Conservation (phyloP, 1,139 yeast genomes). For the Lodderomyces metapsilosis region DNA sequence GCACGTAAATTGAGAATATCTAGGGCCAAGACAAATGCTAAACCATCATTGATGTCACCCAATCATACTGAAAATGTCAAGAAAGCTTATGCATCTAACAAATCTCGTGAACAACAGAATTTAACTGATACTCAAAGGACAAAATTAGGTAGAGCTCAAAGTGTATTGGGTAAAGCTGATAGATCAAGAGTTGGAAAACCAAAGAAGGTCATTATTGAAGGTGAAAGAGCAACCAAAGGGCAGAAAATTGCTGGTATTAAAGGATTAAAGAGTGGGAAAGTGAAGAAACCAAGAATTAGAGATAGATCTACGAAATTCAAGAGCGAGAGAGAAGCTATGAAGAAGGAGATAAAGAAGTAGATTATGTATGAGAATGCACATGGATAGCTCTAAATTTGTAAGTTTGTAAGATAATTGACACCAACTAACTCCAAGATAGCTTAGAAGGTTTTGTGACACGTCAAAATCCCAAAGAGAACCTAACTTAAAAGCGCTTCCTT, state of each 20-base stretch:
- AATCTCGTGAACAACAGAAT: slow-evolving; percentile 18
- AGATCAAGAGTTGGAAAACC: slow-evolving; percentile 59
- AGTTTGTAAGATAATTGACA: too few relatives aligned
- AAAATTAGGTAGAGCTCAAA: slow-evolving; percentile 74
- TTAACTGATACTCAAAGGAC: slow-evolving; percentile 69
- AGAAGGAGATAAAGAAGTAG: slow-evolving; percentile 14
- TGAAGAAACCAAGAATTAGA: slow-evolving; percentile 67
- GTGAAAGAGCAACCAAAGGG: slow-evolving; percentile 77
- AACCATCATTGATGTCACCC: slow-evolving; percentile 46
- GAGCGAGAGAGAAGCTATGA: slow-evolving; percentile 31
- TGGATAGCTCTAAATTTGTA: too few relatives aligned
- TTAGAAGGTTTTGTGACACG: too few relatives aligned
- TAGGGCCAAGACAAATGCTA: slow-evolving; percentile 65
- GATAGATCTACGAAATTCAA: slow-evolving; percentile 64
- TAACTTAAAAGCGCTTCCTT: too few relatives aligned
- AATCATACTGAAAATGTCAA: slow-evolving; percentile 42
- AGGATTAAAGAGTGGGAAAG: slow-evolving; percentile 45
- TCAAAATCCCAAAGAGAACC: too few relatives aligned
- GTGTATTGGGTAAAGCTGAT: slow-evolving; percentile 77
- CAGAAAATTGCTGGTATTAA: slow-evolving; percentile 57
- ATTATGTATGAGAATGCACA: neutral
- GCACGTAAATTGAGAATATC: slow-evolving; percentile 71
- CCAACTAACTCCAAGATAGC: too few relatives aligned
- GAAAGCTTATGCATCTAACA: slow-evolving; percentile 22
- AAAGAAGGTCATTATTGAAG: slow-evolving; percentile 52